These are phyloP conservation scores for Purpureocillium lavendulum DNA, from an alignment of 2,329 filamentous ascomycete genomes.

Conservation along the genomic window DNA sequence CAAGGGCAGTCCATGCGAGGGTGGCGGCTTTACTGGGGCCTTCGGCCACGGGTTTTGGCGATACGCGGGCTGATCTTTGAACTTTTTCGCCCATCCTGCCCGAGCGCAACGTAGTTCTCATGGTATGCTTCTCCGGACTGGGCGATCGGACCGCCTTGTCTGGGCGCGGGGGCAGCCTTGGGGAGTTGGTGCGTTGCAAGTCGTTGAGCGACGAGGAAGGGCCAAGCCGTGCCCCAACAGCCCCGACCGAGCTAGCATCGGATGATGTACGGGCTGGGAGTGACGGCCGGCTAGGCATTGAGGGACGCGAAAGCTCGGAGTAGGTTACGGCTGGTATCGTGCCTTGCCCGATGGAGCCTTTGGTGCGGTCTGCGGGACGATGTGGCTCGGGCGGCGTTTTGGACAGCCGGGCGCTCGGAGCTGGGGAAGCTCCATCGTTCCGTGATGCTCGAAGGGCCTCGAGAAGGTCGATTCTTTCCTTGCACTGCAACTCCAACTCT, in stretches of 20 bases:
- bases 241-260: slow-evolving; percentile 26
- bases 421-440: slow-evolving; percentile 21
- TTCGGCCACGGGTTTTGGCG: slow-evolving; percentile 34
- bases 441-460: slow-evolving; percentile 68
- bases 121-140: slow-evolving; percentile 52
- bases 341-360: slow-evolving; percentile 67
- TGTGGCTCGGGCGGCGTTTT: slow-evolving; percentile 14
- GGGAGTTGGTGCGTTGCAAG: slow-evolving; percentile 20
- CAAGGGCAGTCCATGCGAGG: slow-evolving; percentile 48
- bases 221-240: slow-evolving; percentile 15
- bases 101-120: slow-evolving; percentile 53
- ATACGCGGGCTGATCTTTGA: slow-evolving; percentile 28
- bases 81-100: slow-evolving; percentile 35
- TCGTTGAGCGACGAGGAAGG: slow-evolving; percentile 8
- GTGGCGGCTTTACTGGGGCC: slow-evolving; percentile 57
- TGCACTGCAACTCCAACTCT: slow-evolving; percentile 82
- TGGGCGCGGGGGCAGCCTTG: slow-evolving; percentile 21
- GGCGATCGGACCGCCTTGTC: slow-evolving; percentile 37
- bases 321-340: slow-evolving; percentile 77
- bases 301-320: slow-evolving; percentile 67
- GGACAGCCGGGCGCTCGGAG: slow-evolving; percentile 7
- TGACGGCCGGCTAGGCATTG: slow-evolving; percentile 47
- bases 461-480: slow-evolving; percentile 83
- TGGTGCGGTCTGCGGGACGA: slow-evolving; percentile 12
- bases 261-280: slow-evolving; percentile 46